These are phyloP conservation scores for Exophiala dermatitidis DNA, from an alignment of 2,329 filamentous ascomycete species.

Conservation along the genomic window DNA sequence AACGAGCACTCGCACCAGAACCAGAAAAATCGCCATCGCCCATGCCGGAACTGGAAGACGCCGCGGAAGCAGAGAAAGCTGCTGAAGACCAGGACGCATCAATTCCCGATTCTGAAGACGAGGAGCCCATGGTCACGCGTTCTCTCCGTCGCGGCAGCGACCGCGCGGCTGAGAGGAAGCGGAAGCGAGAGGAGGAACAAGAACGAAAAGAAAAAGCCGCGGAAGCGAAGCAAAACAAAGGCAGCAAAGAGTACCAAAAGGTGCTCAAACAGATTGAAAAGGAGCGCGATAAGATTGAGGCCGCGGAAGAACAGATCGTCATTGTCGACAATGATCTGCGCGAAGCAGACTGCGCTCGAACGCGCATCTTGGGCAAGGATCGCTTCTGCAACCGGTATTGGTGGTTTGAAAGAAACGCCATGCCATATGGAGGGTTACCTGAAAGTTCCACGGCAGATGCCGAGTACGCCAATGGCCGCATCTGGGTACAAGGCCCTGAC, in stretches of 20 bases:
- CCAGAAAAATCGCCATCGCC: slow-evolving; percentile 40
- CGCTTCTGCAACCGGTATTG: slow-evolving; percentile 98
- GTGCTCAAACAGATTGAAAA: slow-evolving; percentile 83
- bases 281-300: slow-evolving; percentile 69
- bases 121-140: slow-evolving; percentile 51
- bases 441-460: slow-evolving; percentile 80
- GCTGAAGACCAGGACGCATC: slow-evolving; percentile 41
- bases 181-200: slow-evolving; percentile 67
- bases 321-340: slow-evolving; percentile 85
- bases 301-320: slow-evolving; percentile 77
- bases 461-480: slow-evolving; percentile 83
- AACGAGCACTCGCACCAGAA: slow-evolving; percentile 43
- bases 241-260: slow-evolving; percentile 82
- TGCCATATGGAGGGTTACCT: slow-evolving; percentile 87
- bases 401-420: slow-evolving; percentile 98
- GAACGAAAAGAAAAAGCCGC: slow-evolving; percentile 63
- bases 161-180: slow-evolving; percentile 63
- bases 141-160: slow-evolving; percentile 58
- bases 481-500: slow-evolving; percentile 95
- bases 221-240: slow-evolving; percentile 62
- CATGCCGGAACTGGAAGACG: slow-evolving; percentile 37
- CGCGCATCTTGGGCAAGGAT: slow-evolving; percentile 82
- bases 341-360: slow-evolving; percentile 87
- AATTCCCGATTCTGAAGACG: slow-evolving; percentile 58
- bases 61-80: slow-evolving; percentile 51